A percentile compares a stretch with the other conserved stretches of the same genome.
Conservation (phyloP, 2,329 filamentous ascomycete species). For the Westerdykella ornata region DNA sequence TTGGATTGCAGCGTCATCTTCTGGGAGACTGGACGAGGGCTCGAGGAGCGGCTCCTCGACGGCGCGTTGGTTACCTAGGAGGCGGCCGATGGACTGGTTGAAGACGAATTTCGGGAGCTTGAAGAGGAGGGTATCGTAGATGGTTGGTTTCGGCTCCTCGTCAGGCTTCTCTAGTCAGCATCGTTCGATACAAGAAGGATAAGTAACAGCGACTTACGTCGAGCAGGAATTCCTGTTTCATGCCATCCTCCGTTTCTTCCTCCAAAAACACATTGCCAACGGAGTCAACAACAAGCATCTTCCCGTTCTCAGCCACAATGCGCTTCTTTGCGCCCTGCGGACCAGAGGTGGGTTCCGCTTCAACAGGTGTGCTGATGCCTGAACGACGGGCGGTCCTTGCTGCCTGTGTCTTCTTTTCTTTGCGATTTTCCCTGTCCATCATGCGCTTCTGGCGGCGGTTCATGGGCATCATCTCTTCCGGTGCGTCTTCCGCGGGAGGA, state of each 20-base stretch:
- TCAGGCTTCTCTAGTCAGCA: conserved; percentile 52
- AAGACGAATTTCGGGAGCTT: conserved; percentile 71
- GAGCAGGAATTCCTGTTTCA: conserved; percentile 73
- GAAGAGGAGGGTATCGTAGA: conserved; percentile 76
- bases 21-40: conserved; percentile 27
- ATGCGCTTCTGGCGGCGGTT: conserved; percentile 84
- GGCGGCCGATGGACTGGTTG: conserved; percentile 42
- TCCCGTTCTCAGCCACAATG: conserved; percentile 90
- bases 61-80: conserved; percentile 37
- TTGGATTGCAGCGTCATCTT: conserved; percentile 38
- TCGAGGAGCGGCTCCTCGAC: conserved; percentile 33
- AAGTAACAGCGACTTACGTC: conserved; percentile 57
- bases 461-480: conserved; percentile 51
- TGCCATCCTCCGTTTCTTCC: conserved; percentile 80
- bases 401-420: conserved; percentile 47
- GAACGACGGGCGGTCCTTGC: conserved; percentile 52
- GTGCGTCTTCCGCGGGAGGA: conserved; percentile 40
- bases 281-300: conserved; percentile 86
- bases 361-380: conserved; percentile 50
- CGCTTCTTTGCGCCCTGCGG: conserved; percentile 75
- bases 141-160: conserved; percentile 68
- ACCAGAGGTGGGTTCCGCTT: conserved; percentile 47
- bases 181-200: background rate
- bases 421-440: conserved; percentile 78
- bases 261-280: conserved; percentile 92